These are phyloP conservation scores for Amaranthus cruentus DNA, from an alignment of 148 eudicot genomes.

Conservation along the genomic window DNA sequence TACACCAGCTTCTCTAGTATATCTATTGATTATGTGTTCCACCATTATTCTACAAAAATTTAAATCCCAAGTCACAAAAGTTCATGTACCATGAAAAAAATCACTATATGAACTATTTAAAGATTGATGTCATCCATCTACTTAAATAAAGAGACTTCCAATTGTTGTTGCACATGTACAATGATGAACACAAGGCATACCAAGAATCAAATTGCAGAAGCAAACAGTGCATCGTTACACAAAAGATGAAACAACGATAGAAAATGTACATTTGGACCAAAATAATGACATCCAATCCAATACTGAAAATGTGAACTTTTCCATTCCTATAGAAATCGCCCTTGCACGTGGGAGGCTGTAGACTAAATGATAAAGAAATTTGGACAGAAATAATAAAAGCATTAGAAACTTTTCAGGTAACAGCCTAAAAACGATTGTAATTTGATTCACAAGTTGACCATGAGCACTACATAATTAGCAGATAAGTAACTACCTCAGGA, in stretches of 20 bases:
- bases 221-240: neutral
- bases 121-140: neutral
- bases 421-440: too few relatives aligned
- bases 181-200: neutral
- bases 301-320: too few relatives aligned
- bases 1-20: constrained; percentile 99
- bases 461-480: neutral
- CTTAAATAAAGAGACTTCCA: neutral
- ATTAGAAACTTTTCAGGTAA: too few relatives aligned
- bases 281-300: too few relatives aligned
- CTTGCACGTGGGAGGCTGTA: too few relatives aligned
- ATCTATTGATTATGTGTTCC: constrained; percentile 75
- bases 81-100: neutral
- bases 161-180: neutral
- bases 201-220: neutral
- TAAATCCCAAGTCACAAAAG: constrained; percentile 7
- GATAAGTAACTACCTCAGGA: constrained; percentile 65
- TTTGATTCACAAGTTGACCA: too few relatives aligned
- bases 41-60: constrained; percentile 60
- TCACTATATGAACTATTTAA: neutral
- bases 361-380: too few relatives aligned
- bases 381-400: too few relatives aligned
- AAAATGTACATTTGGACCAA: too few relatives aligned
- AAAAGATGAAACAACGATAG: neutral
- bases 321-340: too few relatives aligned